Evolutionary conservation across 1,139 yeast genomes (phyloP), one percentile per base, ranked within the genome.

Genomic region (Hyphopichia buzzinii): DNA sequence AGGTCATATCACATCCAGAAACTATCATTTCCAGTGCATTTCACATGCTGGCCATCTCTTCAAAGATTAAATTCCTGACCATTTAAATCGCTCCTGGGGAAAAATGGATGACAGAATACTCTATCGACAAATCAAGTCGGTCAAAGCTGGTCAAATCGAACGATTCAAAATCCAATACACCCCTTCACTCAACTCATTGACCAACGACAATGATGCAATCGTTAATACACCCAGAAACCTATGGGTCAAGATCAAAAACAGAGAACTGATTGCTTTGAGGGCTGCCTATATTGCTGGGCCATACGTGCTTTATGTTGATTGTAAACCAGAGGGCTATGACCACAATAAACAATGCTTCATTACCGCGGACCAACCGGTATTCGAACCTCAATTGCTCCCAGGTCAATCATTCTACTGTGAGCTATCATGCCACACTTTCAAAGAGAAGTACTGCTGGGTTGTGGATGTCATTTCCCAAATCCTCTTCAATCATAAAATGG

Each of bases 231-330:
- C 69, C 3, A 48, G 60, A 3, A 59, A 50, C 31, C 47, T 71
- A 12, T 84, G 81, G 79, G 64, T 90, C 12, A 80, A 79, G 45
- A 74, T 92, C 27, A 79, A 79, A 48, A 92, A 92, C 57, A 69
- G 68, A 4, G 96, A 88, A 50, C 79, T 81, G 39, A 57, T 86
- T 8, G 80, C 96, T 0, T 62, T 86, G 48, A 62, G 97, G 32
- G 96, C 97, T 0, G 96, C 96, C 0, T 87, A 84, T 53, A 63
- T 92, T 17, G 82, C 89, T 29, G 98, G 97, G 0, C 98, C 98
- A 0, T 90, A 79, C 52, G 75, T 85, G n/a, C 57, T 92, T 2
- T 92, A 90, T 51, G 92, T 83, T 16, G 97, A 92, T 57, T 81
- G 94, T 35, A 64, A 81, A 34, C 72, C 86, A 1, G 75, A 64